Evolutionary conservation across 331 rosid species (phyloP).

Genomic region (Dryas integrifolia): DNA sequence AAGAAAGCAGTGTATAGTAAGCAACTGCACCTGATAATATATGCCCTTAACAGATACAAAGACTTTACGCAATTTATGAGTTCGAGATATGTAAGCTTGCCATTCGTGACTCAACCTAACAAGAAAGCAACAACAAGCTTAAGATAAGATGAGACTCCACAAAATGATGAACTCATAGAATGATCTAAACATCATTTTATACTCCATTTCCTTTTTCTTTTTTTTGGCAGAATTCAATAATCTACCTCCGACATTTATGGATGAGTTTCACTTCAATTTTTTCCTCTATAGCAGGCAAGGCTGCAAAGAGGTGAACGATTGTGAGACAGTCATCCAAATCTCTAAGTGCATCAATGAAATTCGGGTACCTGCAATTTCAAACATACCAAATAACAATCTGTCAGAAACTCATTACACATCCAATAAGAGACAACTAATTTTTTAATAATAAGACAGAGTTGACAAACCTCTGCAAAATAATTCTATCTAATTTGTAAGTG

Average conservation of each 20-base stretch:
- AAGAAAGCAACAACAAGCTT: background rate
- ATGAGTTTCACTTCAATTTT: constrained; percentile 63
- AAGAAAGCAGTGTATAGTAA: constrained; percentile 7
- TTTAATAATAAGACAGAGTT: background rate
- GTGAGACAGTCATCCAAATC: constrained; percentile 92
- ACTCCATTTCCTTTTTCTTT: too few species aligned
- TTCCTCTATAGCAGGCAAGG: constrained; percentile 69
- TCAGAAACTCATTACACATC: constrained; percentile 2
- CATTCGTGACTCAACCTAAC: constrained; percentile 84
- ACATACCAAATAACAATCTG: constrained; percentile 11
- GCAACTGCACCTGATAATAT: constrained; percentile 68
- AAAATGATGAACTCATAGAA: background rate
- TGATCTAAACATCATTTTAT: background rate
- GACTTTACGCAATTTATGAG: constrained; percentile 72
- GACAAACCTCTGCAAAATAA: constrained; percentile 74
- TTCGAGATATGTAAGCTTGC: constrained; percentile 79
- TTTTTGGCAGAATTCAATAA: background rate
- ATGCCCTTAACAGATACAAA: constrained; percentile 86
- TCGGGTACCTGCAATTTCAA: constrained; percentile 66
- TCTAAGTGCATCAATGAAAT: constrained; percentile 79
- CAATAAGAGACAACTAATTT: background rate
- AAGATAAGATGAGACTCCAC: constrained; percentile 5
- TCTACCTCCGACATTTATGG: constrained; percentile 72
- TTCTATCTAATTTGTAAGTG: constrained; percentile 56
- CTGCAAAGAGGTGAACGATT: constrained; percentile 85